Conservation (phyloP, 2,329 filamentous ascomycete species). For the Pseudocercospora macadamiae region DNA sequence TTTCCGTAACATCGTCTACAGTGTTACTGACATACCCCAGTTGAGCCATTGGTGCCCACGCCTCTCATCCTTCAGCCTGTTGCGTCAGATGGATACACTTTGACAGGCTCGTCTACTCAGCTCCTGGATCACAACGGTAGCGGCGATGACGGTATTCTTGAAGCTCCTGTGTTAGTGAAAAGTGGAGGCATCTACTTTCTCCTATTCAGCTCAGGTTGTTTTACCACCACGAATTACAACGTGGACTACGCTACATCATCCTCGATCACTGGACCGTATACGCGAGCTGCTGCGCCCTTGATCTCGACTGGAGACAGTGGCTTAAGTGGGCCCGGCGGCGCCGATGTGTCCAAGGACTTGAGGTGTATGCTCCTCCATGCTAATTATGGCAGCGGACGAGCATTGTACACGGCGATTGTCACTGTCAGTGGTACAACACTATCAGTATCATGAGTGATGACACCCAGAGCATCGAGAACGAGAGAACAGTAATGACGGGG, state of each 20-base stretch:
- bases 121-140: constrained; percentile 37
- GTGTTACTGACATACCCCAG: constrained; percentile 13
- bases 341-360: constrained; percentile 35
- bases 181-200: constrained; percentile 38
- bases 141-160: constrained; percentile 37
- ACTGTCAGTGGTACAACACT: constrained; percentile 7
- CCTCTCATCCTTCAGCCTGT: constrained; percentile 39
- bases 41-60: constrained; percentile 36
- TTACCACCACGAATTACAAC: constrained; percentile 36
- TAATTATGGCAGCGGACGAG: constrained; percentile 27
- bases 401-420: constrained; percentile 26
- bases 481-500: background rate
- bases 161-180: constrained; percentile 37
- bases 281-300: constrained; percentile 30
- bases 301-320: constrained; percentile 35
- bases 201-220: constrained; percentile 42
- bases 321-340: constrained; percentile 37
- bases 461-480: background rate
- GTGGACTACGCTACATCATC: constrained; percentile 39
- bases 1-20: constrained; percentile 9
- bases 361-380: constrained; percentile 40
- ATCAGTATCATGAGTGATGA: background rate
- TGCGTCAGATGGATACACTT: constrained; percentile 35
- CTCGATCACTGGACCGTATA: constrained; percentile 38
- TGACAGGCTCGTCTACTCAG: constrained; percentile 30